Evolutionary conservation across 768 basidiomycete genomes (phyloP), one percentile per base, ranked within the genome.

Genomic region (Rhodotorula kratochvilovae): DNA sequence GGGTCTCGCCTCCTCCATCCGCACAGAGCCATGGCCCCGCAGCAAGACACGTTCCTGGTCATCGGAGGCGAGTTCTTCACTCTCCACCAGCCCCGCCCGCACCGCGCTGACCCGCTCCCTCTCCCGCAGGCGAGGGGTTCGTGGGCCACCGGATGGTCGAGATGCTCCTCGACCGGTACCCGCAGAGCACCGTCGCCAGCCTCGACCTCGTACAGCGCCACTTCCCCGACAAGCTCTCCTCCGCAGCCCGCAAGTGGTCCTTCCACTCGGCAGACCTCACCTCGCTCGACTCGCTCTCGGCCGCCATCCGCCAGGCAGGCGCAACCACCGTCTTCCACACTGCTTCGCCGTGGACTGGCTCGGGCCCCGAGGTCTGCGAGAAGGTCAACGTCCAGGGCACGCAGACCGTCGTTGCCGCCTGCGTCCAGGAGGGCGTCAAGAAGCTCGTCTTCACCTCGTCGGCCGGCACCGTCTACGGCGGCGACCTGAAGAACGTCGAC

Each of bases 331-430:
- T 98, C 72, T 91, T 99, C 72, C 96, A 99, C 80, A 97, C 94
- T 17, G 96, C 94, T 86, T 11, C 89, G 87, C 74, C 90, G 86
- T 57, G 72, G 72, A 83, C 62, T 74, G 85, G 62, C 85, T 86
- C 66, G 84, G 90, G 78, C 74, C 83, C 86, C 1, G 86, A 86
- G 3, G 79, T 97, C 17, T 96, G 90, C 82, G 88, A 86, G 81
- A 91, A 90, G 79, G 95, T 99, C 77, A 98, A 98, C 79, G 91
- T 98, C 10, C 87, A 91, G 50, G 95, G 93, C 13, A 95, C 93
- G 2, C 86, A 85, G 75, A 87, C 90, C 0, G 85, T 97, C 55
- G 89, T 99, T 78, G 86, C 88, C 19, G 90, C 91, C 16, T 90
- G 91, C 33, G 81, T 89, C 10, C 84, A 87, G 42, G 83, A 84